These are phyloP conservation scores for Chaetomium cochliodes DNA, from an alignment of 495 filamentous ascomycete genomes.

Conservation along the genomic window DNA sequence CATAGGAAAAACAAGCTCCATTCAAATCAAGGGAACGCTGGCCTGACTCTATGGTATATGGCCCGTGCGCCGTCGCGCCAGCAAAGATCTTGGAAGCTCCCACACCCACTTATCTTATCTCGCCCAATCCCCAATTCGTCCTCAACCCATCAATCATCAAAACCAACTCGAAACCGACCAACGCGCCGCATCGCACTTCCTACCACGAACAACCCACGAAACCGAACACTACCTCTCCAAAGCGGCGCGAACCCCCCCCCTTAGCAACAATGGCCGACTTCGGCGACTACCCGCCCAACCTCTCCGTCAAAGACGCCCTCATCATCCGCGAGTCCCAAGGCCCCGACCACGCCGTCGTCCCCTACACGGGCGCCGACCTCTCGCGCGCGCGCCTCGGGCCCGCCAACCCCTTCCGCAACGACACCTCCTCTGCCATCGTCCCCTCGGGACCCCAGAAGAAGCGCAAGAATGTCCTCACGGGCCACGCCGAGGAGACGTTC, in stretches of 20 bases:
- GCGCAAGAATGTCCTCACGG: constrained; percentile 89
- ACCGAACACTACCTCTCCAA: not conserved
- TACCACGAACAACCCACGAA: not conserved
- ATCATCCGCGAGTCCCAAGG: constrained; percentile 50
- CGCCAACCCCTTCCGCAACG: constrained; percentile 74
- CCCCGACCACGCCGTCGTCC: constrained; percentile 57
- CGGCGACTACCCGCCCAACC: constrained; percentile 56
- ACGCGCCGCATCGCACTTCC: not conserved
- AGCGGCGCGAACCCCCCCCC: no score
- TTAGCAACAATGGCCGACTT: constrained; percentile 62
- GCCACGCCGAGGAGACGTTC: constrained; percentile 80
- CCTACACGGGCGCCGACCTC: constrained; percentile 67
- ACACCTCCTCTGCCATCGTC: constrained; percentile 34
- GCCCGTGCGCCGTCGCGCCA: not conserved
- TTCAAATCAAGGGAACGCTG: not conserved
- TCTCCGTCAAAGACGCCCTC: constrained; percentile 56
- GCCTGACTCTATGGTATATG: not conserved
- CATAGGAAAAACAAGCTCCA: not conserved
- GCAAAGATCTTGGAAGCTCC: not conserved
- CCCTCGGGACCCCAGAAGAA: constrained; percentile 54
- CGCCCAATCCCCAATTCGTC: not conserved
- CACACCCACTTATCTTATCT: not conserved
- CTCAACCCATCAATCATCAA: not conserved
- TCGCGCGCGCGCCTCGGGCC: constrained; percentile 68
- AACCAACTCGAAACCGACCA: not conserved